Percentiles rank a stretch among this genome's conserved stretches.
These are phyloP conservation scores for Coprinopsis cinerea DNA, from an alignment of 768 basidiomycete genomes.

Conservation along the genomic window DNA sequence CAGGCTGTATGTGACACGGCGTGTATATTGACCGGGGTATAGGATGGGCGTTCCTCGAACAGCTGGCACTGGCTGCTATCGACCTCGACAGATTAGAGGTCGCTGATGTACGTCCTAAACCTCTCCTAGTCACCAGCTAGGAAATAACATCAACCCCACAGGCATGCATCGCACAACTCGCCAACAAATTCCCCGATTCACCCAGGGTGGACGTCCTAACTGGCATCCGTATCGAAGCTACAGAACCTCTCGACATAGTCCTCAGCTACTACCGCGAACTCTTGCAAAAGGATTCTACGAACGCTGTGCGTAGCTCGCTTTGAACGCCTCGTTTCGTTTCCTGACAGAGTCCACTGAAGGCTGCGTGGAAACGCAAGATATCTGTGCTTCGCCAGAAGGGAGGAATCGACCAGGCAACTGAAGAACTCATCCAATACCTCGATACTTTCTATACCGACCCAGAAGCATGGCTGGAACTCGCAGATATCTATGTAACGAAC, in stretches of 20 bases:
- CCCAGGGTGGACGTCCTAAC: conserved; percentile 73
- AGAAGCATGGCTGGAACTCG: conserved; percentile 85
- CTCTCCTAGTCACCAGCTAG: no score
- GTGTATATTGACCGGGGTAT: not conserved
- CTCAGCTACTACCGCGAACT: conserved; percentile 62
- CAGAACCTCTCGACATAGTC: conserved; percentile 48
- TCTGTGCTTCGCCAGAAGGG: conserved; percentile 62
- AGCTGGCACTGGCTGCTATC: conserved; percentile 70
- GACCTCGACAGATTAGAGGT: conserved; percentile 69
- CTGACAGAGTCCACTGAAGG: conserved; percentile 31
- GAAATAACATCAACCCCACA: no score
- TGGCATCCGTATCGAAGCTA: conserved; percentile 74
- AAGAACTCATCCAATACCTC: conserved; percentile 65
- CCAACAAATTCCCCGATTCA: conserved; percentile 67
- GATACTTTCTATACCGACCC: conserved; percentile 88
- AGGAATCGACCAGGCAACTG: conserved; percentile 58
- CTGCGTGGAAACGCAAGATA: conserved; percentile 76
- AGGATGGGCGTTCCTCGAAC: conserved; percentile 83
- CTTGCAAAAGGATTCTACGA: conserved; percentile 59
- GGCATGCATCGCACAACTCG: conserved; percentile 59
- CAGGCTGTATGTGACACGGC: not conserved
- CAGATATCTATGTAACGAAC: conserved; percentile 70
- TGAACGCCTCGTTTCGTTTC: no score
- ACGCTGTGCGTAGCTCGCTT: no score
- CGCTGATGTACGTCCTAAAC: conserved; percentile 54